These are phyloP conservation scores for Trypanosoma rangeli DNA, from an alignment of 208 protist species.

Conservation along the genomic window DNA sequence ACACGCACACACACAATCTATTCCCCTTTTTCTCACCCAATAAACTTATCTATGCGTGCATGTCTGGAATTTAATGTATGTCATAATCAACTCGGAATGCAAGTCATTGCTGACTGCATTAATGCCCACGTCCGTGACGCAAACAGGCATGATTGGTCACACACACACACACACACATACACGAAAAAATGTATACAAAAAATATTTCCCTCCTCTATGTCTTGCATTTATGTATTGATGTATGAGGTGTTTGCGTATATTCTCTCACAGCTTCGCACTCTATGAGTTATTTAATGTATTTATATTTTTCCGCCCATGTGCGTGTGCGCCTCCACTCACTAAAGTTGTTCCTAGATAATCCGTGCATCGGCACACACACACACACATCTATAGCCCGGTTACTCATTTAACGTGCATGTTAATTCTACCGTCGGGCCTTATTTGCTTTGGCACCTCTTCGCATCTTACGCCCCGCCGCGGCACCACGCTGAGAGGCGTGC, in stretches of 20 bases:
- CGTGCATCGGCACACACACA: not conserved
- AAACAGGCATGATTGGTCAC: not conserved
- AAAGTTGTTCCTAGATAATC: not conserved
- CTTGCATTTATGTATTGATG: not conserved
- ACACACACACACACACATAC: not conserved
- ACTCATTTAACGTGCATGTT: not conserved
- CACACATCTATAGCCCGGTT: not conserved
- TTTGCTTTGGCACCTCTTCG: conserved; percentile 16
- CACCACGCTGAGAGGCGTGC: not conserved
- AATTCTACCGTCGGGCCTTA: conserved; percentile 11
- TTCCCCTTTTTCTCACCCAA: not conserved
- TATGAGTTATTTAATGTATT: not conserved
- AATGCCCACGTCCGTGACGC: not conserved
- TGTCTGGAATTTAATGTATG: not conserved
- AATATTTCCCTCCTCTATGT: not conserved
- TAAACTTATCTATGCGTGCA: not conserved
- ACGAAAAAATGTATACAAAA: not conserved
- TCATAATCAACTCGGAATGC: not conserved
- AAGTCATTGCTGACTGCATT: not conserved
- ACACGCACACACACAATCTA: not conserved
- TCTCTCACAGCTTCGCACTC: not conserved
- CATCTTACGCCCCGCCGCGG: conserved; percentile 5
- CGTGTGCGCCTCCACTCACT: not conserved
- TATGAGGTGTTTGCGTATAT: not conserved
- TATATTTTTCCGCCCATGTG: not conserved